Conservation (phyloP, 768 basidiomycete genomes). For the Mycena rosella region DNA sequence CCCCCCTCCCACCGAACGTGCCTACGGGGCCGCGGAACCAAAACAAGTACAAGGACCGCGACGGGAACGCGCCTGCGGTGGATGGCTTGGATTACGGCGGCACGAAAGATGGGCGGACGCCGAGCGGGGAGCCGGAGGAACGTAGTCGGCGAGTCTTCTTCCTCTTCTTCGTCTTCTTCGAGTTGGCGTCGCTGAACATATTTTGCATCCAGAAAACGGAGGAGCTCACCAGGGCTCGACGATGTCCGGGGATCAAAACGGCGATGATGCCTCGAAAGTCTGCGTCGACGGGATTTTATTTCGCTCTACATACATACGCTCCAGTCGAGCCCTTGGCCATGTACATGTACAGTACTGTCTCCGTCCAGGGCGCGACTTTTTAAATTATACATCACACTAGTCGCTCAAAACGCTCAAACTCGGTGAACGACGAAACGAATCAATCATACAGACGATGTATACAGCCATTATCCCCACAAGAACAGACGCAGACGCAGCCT, state of each 20-base stretch:
- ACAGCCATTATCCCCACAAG: background rate
- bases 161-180: conserved; percentile 25
- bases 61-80: conserved; percentile 86
- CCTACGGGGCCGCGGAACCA: conserved; percentile 91
- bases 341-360: background rate
- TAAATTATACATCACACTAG: conserved; percentile 2
- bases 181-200: background rate
- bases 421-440: background rate
- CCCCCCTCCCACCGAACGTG: conserved; percentile 86
- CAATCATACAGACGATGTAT: background rate
- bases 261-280: conserved; percentile 64
- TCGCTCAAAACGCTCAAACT: no score
- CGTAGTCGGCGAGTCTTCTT: conserved; percentile 69
- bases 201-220: conserved; percentile 71
- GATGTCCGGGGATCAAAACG: conserved; percentile 79
- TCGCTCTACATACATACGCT: conserved; percentile 12
- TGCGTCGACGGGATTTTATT: conserved; percentile 6
- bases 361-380: background rate
- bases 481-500: no score
- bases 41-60: conserved; percentile 91
- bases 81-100: conserved; percentile 93
- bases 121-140: conserved; percentile 78
- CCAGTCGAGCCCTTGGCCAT: background rate
- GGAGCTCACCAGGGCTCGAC: conserved; percentile 79
- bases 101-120: conserved; percentile 66